Evolutionary conservation across 768 basidiomycete genomes (phyloP).

Genomic region (Trametopsis cervina): DNA sequence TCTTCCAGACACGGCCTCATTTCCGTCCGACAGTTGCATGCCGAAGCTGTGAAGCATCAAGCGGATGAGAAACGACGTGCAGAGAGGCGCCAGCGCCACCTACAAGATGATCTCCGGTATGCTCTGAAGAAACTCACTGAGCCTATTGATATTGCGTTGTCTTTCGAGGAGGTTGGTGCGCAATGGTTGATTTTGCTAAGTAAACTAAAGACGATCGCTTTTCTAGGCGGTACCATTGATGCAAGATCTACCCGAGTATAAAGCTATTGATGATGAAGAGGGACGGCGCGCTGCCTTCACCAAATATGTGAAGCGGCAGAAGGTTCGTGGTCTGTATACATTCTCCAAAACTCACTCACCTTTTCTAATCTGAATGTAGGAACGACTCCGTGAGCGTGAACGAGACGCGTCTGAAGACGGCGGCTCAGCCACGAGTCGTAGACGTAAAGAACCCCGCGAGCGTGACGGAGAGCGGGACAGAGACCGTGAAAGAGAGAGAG

Average conservation of each 20-base stretch:
- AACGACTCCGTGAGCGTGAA: constrained; percentile 59
- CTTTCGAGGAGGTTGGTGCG: constrained; percentile 83
- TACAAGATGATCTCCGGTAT: constrained; percentile 94
- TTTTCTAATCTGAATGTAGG: constrained; percentile 33
- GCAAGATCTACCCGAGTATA: constrained; percentile 78
- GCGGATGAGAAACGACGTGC: constrained; percentile 82
- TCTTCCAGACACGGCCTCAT: constrained; percentile 4
- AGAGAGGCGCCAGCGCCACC: constrained; percentile 78
- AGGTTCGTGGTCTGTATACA: constrained; percentile 38
- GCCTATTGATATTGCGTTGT: constrained; percentile 62
- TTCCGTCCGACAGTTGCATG: constrained; percentile 49
- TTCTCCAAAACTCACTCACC: not conserved
- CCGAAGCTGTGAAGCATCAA: constrained; percentile 62
- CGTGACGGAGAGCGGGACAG: constrained; percentile 24
- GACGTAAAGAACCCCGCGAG: constrained; percentile 62
- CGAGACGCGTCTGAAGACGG: constrained; percentile 71
- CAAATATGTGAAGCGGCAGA: constrained; percentile 88
- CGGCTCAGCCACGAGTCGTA: constrained; percentile 69
- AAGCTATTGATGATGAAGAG: constrained; percentile 85
- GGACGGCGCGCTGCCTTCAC: constrained; percentile 71
- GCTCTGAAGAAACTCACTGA: constrained; percentile 87
- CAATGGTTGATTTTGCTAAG: constrained; percentile 6
- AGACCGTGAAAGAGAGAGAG: constrained; percentile 21
- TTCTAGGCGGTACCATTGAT: constrained; percentile 66
- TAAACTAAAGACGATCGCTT: constrained; percentile 3